Base-by-base conservation (phyloP, 495 filamentous ascomycete species). In the Lentithecium fluviatile region DNA sequence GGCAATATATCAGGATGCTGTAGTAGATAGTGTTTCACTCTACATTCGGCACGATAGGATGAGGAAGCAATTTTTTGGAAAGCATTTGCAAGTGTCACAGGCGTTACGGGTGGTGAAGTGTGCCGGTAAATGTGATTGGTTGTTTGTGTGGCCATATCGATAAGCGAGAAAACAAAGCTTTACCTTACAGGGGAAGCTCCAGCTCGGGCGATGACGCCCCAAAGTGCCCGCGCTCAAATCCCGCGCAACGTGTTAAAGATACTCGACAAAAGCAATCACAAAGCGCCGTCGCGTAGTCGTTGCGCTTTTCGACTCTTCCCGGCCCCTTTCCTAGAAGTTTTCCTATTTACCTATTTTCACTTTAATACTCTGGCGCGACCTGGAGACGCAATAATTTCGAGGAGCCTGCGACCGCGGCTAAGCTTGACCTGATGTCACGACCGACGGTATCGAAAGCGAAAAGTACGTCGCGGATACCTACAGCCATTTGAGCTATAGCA, bases 401-500 rank as follows among this genome's bases (percentile, higher is more conserved):
- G 29, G 29, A 32, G 29, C 29, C 29, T 32, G 4, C 29, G 29
- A 10, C 4, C 29, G 29, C 29, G 10, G 10, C n/a, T n/a, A 10
- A 32, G 10, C 29, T 10, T 32, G 29, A 32, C 17, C 51, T 10
- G 19, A 60, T 54, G 58, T 37, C 23, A 5, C 21, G 21, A 5
- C 58, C 50, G 5, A 23, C 58, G 19, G 58, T 60, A 1, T 29
- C 24, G 10, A 60, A 46, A 53, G 50, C 50, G n/a, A 24, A 45
- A 20, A 48, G 40, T 43, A n/a, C 40, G 40, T 5, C 4, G 15
- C 29, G 10, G 3, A 15, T 13, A 15, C 13, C 13, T 43, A 15
- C 19, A n/a, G 40, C 13, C 15, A 4, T n/a, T 43, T 5, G 40
- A 6, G 3, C 6, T 6, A 43, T 13, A n/a, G 15, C 77, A 26